Percentiles rank a stretch among this genome's conserved stretches.
Evolutionary conservation across 1,284 basidiomycete species (phyloP).

Genomic region (Ceratobasidium papillatum): DNA sequence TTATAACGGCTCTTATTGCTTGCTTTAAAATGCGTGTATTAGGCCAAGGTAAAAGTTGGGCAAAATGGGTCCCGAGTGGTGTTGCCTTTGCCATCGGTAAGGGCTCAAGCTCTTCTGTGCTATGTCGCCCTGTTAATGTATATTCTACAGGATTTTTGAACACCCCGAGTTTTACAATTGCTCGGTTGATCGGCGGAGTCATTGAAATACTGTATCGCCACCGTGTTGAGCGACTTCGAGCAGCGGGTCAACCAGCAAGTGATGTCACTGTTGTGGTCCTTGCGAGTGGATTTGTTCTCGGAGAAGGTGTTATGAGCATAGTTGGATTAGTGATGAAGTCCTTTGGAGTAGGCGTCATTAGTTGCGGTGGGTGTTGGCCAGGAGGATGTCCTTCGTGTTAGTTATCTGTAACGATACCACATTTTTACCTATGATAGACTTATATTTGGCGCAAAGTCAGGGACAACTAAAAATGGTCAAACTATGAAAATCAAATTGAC

Average conservation of each 20-base stretch:
- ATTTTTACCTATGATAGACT: neutral
- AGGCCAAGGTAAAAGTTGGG: slow-evolving; percentile 58
- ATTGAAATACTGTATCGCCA: slow-evolving; percentile 75
- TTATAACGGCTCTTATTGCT: slow-evolving; percentile 73
- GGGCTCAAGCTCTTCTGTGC: neutral
- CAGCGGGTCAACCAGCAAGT: slow-evolving; percentile 47
- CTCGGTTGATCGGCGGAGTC: slow-evolving; percentile 87
- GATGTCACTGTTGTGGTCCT: slow-evolving; percentile 86
- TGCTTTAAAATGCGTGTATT: slow-evolving; percentile 67
- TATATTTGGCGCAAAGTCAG: neutral
- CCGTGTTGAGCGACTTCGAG: slow-evolving; percentile 54
- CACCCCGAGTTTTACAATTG: slow-evolving; percentile 93
- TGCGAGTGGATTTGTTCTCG: slow-evolving; percentile 94
- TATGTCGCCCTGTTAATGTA: slow-evolving; percentile 49
- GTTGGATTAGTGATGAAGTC: slow-evolving; percentile 79
- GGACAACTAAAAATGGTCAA: neutral
- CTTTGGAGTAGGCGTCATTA: slow-evolving; percentile 74
- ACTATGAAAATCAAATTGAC: neutral
- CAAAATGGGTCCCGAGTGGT: slow-evolving; percentile 86
- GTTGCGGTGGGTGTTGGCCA: slow-evolving; percentile 85
- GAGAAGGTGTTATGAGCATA: slow-evolving; percentile 91
- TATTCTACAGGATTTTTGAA: slow-evolving; percentile 77
- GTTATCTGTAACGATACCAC: slow-evolving; percentile 41
- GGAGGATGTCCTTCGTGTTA: slow-evolving; percentile 75
- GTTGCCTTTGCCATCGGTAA: slow-evolving; percentile 81